Base-by-base conservation (phyloP, 1,139 yeast species). In the Magnusiomyces ingens region DNA sequence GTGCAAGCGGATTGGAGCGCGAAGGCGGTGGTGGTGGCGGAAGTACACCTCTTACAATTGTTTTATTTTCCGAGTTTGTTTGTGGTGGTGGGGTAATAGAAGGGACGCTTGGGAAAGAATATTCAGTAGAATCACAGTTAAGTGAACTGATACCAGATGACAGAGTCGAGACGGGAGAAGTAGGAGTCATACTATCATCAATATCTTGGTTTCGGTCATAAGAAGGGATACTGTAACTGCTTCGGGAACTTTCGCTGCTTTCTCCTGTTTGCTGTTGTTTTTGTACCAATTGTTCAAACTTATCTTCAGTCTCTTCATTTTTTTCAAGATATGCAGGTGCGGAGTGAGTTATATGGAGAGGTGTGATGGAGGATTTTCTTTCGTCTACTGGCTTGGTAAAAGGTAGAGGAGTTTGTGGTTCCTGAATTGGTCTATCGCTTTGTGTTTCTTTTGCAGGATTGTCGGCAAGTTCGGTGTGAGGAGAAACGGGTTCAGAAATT, bases 1-100 rank as follows among this genome's bases (percentile, higher is more conserved):
- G 47, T 13, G 42, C n/a, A 5, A 37, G 37, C 2, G 18, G 18
- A 35, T n/a, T 38, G 6, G 48, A 22, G 4, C 22, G 29, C 13
- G 51, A 50, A 3, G 57, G 49, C 11, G 48, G 41, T 17, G 48
- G 48, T 12, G 48, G 48, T 15, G 48, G 48, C 19, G n/a, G 17
- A 29, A 15, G 37, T 18, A 26, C 32, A 26, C 32, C 32, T 26
- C 32, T 26, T 26, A 26, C 32, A 26, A 26, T 26, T 5, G 4
- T 26, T 26, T 26, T 26, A 26, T 26, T 26, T 8, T 26, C 32
- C 32, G 8, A 26, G 8, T 4, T 26, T 4, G 8, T 26, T 26
- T 26, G 32, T 8, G 32, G 32, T 26, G 32, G 32, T 4, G 32
- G 32, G 4, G 32, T 26, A 26, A 26, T 26, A 26, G 32, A 13